These are phyloP conservation scores for Colletotrichum eleusines DNA, from an alignment of 2,329 filamentous ascomycete species.

Conservation along the genomic window DNA sequence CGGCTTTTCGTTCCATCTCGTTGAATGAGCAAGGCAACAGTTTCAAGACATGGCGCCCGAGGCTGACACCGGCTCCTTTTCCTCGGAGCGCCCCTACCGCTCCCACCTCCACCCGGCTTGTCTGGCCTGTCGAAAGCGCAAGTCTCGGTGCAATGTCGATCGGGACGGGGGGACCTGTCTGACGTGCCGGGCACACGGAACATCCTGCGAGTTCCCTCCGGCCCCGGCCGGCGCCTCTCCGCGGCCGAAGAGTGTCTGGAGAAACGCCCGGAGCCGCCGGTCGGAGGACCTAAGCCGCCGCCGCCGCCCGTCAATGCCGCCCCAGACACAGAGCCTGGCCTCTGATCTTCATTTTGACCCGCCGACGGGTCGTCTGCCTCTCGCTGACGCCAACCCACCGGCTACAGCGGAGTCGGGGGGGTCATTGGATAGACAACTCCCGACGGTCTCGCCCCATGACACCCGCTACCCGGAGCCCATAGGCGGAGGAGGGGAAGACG, in stretches of 20 bases:
- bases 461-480: conserved; percentile 32
- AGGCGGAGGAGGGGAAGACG: conserved; percentile 50
- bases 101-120: conserved; percentile 73
- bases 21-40: too few relatives aligned
- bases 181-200: conserved; percentile 69
- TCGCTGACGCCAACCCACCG: conserved; percentile 46
- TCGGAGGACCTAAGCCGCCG: conserved; percentile 17
- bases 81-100: conserved; percentile 64
- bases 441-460: neutral
- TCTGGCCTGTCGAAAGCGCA: conserved; percentile 69
- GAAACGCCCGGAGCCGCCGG: conserved; percentile 7
- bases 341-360: neutral
- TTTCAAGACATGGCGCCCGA: conserved; percentile 5
- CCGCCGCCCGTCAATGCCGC: neutral
- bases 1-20: neutral
- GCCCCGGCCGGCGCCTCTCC: conserved; percentile 14
- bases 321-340: conserved; percentile 3
- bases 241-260: conserved; percentile 33
- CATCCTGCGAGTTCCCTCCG: conserved; percentile 65
- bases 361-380: neutral
- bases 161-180: conserved; percentile 64
- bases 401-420: neutral
- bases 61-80: conserved; percentile 7
- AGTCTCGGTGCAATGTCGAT: conserved; percentile 72
- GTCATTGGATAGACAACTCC: conserved; percentile 7